Evolutionary conservation across 306 rosid genomes (phyloP).

Genomic region (Abrus precatorius): DNA sequence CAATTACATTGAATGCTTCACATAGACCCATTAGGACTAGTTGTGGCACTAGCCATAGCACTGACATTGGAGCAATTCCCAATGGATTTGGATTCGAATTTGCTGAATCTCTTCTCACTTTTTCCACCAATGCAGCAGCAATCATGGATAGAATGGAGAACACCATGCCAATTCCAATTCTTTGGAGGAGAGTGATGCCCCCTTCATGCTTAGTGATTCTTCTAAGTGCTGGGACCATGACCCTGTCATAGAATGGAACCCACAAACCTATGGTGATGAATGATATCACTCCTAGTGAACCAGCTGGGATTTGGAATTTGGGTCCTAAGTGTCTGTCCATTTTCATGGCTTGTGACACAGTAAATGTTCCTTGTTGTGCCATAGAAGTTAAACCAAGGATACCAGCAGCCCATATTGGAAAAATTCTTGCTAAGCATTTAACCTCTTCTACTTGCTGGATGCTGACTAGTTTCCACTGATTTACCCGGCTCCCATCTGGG

Average conservation of each 20-base stretch:
- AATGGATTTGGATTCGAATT: slow-evolving; percentile 45
- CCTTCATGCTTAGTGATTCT: slow-evolving; percentile 50
- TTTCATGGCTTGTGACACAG: slow-evolving; percentile 66
- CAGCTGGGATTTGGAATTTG: slow-evolving; percentile 55
- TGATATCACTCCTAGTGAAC: slow-evolving; percentile 52
- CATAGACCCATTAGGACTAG: slow-evolving; percentile 66
- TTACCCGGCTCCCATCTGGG: slow-evolving; percentile 58
- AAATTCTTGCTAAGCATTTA: slow-evolving; percentile 53
- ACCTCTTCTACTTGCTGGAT: slow-evolving; percentile 80
- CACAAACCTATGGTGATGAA: slow-evolving; percentile 44
- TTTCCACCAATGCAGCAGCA: slow-evolving; percentile 48
- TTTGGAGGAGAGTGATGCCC: slow-evolving; percentile 53
- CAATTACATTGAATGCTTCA: slow-evolving; percentile 71
- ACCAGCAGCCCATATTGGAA: slow-evolving; percentile 68
- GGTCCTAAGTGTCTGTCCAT: slow-evolving; percentile 62
- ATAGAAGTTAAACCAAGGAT: slow-evolving; percentile 54
- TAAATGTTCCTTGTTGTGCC: slow-evolving; percentile 61
- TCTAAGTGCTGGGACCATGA: slow-evolving; percentile 50
- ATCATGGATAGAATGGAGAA: slow-evolving; percentile 54
- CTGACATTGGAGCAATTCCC: slow-evolving; percentile 59
- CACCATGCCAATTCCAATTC: slow-evolving; percentile 56
- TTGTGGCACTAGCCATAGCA: slow-evolving; percentile 71
- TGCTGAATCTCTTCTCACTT: slow-evolving; percentile 44
- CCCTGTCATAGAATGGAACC: slow-evolving; percentile 57
- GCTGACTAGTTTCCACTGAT: slow-evolving; percentile 65